Conservation (phyloP, 148 eudicot genomes). For the Rheum nobile region DNA sequence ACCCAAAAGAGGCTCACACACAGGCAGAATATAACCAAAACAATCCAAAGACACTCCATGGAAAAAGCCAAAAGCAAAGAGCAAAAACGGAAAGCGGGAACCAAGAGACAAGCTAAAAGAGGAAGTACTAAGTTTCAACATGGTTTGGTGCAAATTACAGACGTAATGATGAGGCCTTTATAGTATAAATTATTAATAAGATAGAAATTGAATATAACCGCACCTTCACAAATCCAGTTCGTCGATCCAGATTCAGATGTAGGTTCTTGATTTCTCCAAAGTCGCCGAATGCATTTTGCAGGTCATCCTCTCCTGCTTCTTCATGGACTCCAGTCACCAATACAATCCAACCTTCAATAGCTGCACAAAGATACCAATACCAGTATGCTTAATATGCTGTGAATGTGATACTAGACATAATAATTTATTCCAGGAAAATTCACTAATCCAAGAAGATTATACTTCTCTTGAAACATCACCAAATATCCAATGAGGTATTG, state of each 20-base stretch:
- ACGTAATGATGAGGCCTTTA: background rate
- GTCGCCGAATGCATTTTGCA: slow-evolving; percentile 70
- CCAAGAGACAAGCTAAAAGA: background rate
- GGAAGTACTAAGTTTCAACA: background rate
- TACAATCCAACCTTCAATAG: slow-evolving; percentile 92
- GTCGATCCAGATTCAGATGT: slow-evolving; percentile 89
- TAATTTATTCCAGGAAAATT: background rate
- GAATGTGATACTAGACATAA: background rate
- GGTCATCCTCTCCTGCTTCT: slow-evolving; percentile 87
- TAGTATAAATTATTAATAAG: background rate
- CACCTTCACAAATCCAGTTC: slow-evolving; percentile 95
- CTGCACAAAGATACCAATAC: slow-evolving; percentile 26
- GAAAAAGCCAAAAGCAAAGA: too few relatives aligned
- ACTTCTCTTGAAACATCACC: background rate
- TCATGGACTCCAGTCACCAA: slow-evolving; percentile 80
- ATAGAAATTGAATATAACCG: background rate
- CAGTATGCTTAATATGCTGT: background rate
- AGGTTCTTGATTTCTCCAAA: slow-evolving; percentile 75
- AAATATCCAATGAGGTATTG: background rate
- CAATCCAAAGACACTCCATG: too few relatives aligned
- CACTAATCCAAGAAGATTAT: background rate
- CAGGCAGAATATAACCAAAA: too few relatives aligned
- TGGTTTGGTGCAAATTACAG: background rate
- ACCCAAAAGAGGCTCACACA: too few relatives aligned
- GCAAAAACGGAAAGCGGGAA: too few relatives aligned